These are phyloP conservation scores for Penicillium antarcticum DNA, from an alignment of 495 filamentous ascomycete species.

Conservation along the genomic window DNA sequence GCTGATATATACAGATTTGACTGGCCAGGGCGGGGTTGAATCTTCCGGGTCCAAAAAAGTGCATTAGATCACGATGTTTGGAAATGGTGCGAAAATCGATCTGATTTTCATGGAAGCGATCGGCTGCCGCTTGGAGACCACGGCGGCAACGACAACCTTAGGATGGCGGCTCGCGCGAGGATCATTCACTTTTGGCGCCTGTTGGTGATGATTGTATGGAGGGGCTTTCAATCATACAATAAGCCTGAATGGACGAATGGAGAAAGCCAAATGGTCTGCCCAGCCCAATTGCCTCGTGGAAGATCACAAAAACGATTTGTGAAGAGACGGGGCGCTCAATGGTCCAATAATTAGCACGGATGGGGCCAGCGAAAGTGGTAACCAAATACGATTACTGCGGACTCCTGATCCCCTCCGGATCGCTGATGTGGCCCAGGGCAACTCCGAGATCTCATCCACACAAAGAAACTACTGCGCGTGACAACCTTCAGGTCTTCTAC, in stretches of 20 bases:
- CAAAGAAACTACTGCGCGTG: conserved; percentile 5
- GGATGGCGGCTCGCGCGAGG: conserved; percentile 23
- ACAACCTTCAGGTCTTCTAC: background rate
- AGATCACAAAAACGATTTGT: background rate
- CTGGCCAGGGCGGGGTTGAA: conserved; percentile 18
- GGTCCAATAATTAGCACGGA: background rate
- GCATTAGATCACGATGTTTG: conserved; percentile 13
- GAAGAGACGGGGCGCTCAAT: background rate
- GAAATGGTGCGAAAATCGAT: conserved; percentile 12
- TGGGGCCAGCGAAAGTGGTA: conserved; percentile 1
- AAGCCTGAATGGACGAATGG: conserved; percentile 32
- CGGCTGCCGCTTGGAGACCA: conserved; percentile 14
- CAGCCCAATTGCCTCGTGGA: conserved; percentile 15
- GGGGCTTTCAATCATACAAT: conserved; percentile 24
- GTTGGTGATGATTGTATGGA: conserved; percentile 22
- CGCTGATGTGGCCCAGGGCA: conserved; percentile 1
- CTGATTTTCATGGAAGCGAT: conserved; percentile 22
- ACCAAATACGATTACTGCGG: conserved; percentile 13
- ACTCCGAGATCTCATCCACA: background rate
- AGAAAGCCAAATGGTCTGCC: conserved; percentile 19
- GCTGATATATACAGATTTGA: conserved; percentile 13
- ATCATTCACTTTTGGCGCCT: conserved; percentile 27
- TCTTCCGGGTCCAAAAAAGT: conserved; percentile 12
- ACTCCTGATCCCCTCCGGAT: conserved; percentile 8
- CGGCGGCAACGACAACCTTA: conserved; percentile 21